These are phyloP conservation scores for Phenoliferia sp. DNA, from an alignment of 1,284 basidiomycete species.

Conservation along the genomic window DNA sequence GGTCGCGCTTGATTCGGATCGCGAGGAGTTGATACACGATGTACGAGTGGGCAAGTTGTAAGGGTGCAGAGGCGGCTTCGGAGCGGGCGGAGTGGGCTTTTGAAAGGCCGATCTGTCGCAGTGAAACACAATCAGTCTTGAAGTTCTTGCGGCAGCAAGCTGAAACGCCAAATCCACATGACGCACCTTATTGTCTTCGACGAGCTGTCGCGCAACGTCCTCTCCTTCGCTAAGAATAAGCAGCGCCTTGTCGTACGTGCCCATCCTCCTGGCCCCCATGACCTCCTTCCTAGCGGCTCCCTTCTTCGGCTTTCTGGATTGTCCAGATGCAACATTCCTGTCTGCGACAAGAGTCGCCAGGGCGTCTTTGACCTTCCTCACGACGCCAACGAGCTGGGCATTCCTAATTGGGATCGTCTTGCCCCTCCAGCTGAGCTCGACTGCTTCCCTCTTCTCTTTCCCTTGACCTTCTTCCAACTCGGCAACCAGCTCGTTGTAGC, in stretches of 20 bases:
- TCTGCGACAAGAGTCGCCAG: conserved; percentile 49
- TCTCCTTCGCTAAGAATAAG: conserved; percentile 81
- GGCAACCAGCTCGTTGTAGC: conserved; percentile 57
- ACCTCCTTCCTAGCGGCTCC: conserved; percentile 36
- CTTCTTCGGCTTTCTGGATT: conserved; percentile 40
- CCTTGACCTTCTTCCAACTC: conserved; percentile 51
- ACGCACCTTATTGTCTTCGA: conserved; percentile 69
- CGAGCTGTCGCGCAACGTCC: conserved; percentile 67
- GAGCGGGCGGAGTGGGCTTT: conserved; percentile 38
- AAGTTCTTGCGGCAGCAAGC: conserved; percentile 8
- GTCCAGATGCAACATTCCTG: conserved; percentile 14
- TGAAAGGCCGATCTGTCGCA: conserved; percentile 43
- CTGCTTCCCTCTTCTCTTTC: conserved; percentile 54
- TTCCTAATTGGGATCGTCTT: conserved; percentile 78
- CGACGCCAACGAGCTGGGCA: conserved; percentile 83
- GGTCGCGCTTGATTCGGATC: conserved; percentile 78
- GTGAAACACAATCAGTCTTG: background rate
- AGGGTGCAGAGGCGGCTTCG: conserved; percentile 38
- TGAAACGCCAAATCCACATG: conserved; percentile 3
- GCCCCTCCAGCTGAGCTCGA: conserved; percentile 71
- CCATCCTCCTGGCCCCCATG: conserved; percentile 51
- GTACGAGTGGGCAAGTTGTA: conserved; percentile 77
- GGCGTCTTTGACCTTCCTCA: conserved; percentile 76
- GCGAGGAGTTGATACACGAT: conserved; percentile 80
- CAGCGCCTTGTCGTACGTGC: conserved; percentile 77